Evolutionary conservation across 2,329 filamentous ascomycete species (phyloP).

Genomic region (Monosporascus sp.): DNA sequence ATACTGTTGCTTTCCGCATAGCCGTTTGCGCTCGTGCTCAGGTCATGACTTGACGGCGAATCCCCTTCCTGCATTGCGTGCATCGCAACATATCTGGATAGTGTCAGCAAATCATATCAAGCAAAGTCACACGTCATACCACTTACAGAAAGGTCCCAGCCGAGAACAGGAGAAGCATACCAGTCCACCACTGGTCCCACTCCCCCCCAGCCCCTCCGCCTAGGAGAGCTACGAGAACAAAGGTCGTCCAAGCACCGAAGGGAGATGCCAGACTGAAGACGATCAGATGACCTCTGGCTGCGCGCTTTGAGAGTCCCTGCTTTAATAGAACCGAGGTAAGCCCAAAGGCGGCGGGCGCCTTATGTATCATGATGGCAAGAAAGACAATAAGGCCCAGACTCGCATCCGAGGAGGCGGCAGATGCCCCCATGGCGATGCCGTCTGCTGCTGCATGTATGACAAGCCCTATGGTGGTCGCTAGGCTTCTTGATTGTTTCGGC

Average conservation of each 20-base stretch:
- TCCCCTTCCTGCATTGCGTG: slow-evolving; percentile 89
- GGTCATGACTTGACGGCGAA: slow-evolving; percentile 45
- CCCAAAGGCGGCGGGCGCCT: slow-evolving; percentile 92
- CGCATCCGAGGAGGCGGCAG: slow-evolving; percentile 67
- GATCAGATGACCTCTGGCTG: slow-evolving; percentile 76
- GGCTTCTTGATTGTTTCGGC: slow-evolving; percentile 55
- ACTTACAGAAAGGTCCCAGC: slow-evolving; percentile 91
- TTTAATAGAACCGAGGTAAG: slow-evolving; percentile 86
- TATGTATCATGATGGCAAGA: slow-evolving; percentile 94
- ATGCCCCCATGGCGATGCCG: slow-evolving; percentile 92
- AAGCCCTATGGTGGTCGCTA: slow-evolving; percentile 88
- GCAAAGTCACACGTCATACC: background rate
- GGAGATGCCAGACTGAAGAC: slow-evolving; percentile 91
- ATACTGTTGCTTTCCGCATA: slow-evolving; percentile 44
- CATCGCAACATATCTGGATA: slow-evolving; percentile 85
- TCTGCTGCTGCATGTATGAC: slow-evolving; percentile 95
- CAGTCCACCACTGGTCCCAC: slow-evolving; percentile 78
- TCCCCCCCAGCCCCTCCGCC: slow-evolving; percentile 59
- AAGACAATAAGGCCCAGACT: slow-evolving; percentile 89
- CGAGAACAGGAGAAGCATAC: slow-evolving; percentile 89
- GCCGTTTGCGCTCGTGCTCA: slow-evolving; percentile 45
- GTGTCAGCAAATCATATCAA: slow-evolving; percentile 14
- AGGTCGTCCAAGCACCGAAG: slow-evolving; percentile 77
- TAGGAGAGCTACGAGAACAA: slow-evolving; percentile 69
- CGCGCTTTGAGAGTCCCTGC: slow-evolving; percentile 83